Conservation (phyloP, 305 asterid species). For the Solanum hybrid region DNA sequence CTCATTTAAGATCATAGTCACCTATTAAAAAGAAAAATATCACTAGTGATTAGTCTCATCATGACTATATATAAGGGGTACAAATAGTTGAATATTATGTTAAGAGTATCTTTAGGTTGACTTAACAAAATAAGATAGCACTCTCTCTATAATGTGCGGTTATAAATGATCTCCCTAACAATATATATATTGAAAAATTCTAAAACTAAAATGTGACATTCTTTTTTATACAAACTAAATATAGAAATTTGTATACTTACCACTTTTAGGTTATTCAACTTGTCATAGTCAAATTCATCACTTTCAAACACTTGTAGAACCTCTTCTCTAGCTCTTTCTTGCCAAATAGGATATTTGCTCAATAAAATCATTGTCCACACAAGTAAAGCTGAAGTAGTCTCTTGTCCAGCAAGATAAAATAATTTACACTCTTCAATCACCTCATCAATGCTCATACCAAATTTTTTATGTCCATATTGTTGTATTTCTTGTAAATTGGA, state of each 20-base stretch:
- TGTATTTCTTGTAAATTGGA: constrained; percentile 35
- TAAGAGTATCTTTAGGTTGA: neutral
- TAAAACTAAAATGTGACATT: neutral
- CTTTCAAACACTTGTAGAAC: constrained; percentile 27
- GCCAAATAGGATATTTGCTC: constrained; percentile 41
- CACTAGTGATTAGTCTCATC: neutral
- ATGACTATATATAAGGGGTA: neutral
- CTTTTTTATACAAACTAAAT: neutral
- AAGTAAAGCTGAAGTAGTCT: constrained; percentile 41
- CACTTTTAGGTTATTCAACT: constrained; percentile 34
- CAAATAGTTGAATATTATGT: neutral
- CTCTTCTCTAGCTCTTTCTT: constrained; percentile 44
- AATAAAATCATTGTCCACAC: constrained; percentile 46
- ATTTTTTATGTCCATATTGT: constrained; percentile 22
- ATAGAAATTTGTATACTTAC: constrained; percentile 13
- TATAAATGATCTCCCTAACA: neutral
- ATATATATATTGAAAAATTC: neutral
- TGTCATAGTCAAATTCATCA: constrained; percentile 19
- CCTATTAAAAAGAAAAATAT: constrained; percentile 10
- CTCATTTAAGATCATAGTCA: constrained; percentile 51
- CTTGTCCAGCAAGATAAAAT: constrained; percentile 44
- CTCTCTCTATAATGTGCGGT: fast-evolving
- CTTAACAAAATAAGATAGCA: too few relatives aligned
- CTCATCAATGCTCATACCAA: constrained; percentile 33
- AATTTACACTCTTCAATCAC: constrained; percentile 43